Conservation (phyloP, 108 stramenopile species). For the Cyclotella baltica region DNA sequence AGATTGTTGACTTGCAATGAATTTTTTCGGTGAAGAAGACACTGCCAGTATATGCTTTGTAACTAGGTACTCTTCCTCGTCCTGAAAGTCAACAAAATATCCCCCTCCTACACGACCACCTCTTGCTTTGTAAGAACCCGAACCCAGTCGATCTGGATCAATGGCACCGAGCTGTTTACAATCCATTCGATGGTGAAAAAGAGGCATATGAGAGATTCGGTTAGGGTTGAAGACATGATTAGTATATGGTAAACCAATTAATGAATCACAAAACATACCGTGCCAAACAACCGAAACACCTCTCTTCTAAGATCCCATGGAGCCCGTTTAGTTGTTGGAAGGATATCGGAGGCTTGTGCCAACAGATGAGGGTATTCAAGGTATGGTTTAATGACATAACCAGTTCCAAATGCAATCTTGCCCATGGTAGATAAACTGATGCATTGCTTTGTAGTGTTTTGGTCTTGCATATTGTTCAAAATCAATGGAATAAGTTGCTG, state of each 20-base stretch:
- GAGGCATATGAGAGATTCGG: no score
- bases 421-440: conserved; percentile 91
- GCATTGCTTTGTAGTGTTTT: conserved; percentile 88
- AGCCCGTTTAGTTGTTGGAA: conserved; percentile 79
- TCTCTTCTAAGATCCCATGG: conserved; percentile 93
- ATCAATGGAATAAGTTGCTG: conserved; percentile 87
- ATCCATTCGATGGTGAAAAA: no score
- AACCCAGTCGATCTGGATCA: conserved; percentile 88
- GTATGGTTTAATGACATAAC: conserved; percentile 93
- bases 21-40: conserved; percentile 32
- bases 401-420: conserved; percentile 91
- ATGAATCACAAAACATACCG: no score
- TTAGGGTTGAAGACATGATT: no score
- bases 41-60: not conserved
- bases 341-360: conserved; percentile 78
- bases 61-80: conserved; percentile 20
- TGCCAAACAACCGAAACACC: conserved; percentile 92
- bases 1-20: conserved; percentile 6
- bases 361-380: conserved; percentile 92
- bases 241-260: no score
- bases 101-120: conserved; percentile 86
- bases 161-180: conserved; percentile 96
- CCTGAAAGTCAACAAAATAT: conserved; percentile 74
- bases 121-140: conserved; percentile 65
- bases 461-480: conserved; percentile 89